Percentiles rank a stretch among this genome's conserved stretches.
Conservation (phyloP, 2,329 filamentous ascomycete genomes). For the Exophiala xenobiotica region DNA sequence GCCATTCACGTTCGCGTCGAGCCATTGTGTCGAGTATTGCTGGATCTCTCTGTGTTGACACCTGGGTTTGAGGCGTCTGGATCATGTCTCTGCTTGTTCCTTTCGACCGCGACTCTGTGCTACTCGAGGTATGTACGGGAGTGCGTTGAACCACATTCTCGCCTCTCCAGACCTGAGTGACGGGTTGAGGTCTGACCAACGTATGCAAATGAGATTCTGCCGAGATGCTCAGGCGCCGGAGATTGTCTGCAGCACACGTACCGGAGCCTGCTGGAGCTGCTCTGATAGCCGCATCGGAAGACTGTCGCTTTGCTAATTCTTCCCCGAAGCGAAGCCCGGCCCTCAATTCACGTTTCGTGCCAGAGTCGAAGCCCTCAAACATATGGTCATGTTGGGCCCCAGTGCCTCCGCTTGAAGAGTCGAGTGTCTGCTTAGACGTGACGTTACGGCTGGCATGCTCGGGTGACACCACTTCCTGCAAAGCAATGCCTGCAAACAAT, state of each 20-base stretch:
- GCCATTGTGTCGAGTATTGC: conserved; percentile 19
- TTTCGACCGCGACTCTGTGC: background rate
- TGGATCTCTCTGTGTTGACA: background rate
- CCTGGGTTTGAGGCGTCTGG: conserved; percentile 12
- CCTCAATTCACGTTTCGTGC: conserved; percentile 42
- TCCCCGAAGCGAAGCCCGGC: conserved; percentile 45
- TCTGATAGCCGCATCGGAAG: conserved; percentile 13
- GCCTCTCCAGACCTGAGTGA: conserved; percentile 16
- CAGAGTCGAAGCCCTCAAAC: conserved; percentile 36
- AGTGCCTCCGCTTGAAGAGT: conserved; percentile 4
- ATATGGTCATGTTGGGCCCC: conserved; percentile 11
- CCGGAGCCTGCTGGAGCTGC: background rate
- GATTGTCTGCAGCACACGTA: no score
- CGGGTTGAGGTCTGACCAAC: background rate
- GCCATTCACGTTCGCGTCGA: conserved; percentile 43
- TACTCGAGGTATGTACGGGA: conserved; percentile 5
- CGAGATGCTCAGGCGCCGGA: background rate
- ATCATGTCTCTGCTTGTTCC: background rate
- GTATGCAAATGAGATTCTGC: background rate
- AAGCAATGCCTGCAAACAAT: conserved; percentile 21
- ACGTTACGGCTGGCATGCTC: conserved; percentile 8
- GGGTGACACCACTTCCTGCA: conserved; percentile 26
- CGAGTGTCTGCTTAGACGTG: conserved; percentile 16
- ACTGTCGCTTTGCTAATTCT: conserved; percentile 41
- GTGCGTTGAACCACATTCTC: conserved; percentile 17